Conservation (phyloP, 495 filamentous ascomycete genomes). For the Neurospora pannonica region DNA sequence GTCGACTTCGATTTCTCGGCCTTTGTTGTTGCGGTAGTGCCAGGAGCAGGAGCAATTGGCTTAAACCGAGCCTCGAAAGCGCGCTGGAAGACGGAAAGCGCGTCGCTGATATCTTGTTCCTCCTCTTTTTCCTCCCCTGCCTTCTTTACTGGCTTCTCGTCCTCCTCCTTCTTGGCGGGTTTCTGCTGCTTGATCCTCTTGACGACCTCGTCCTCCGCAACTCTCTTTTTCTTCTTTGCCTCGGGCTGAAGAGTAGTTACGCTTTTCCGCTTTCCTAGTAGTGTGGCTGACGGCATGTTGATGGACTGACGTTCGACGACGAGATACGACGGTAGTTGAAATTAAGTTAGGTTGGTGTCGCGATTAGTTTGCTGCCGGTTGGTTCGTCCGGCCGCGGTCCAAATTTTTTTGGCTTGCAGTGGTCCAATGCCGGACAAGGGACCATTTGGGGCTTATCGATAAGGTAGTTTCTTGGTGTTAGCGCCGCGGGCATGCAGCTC, state of each 20-base stretch:
- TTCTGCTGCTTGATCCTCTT: neutral
- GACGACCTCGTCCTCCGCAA: neutral
- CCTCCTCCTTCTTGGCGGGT: neutral
- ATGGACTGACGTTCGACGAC: neutral
- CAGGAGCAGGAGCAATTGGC: constrained; percentile 44
- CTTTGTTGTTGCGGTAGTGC: constrained; percentile 8
- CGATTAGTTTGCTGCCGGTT: neutral
- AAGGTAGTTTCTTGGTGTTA: too few relatives aligned
- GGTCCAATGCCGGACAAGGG: neutral
- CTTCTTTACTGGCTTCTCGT: neutral
- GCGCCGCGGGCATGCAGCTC: too few relatives aligned
- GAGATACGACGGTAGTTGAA: neutral
- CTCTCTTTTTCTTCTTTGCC: neutral
- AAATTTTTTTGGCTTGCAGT: neutral
- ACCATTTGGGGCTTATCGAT: neutral
- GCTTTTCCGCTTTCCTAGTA: neutral
- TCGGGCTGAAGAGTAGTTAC: neutral
- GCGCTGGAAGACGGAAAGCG: constrained; percentile 52
- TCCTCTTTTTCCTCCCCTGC: neutral
- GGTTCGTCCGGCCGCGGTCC: neutral
- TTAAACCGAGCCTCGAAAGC: constrained; percentile 85
- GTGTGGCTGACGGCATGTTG: neutral
- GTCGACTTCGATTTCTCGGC: constrained; percentile 17
- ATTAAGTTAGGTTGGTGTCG: neutral
- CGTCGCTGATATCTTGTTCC: constrained; percentile 22